Evolutionary conservation across 2,329 filamentous ascomycete species (phyloP), one percentile per base, ranked within the genome.

Genomic region (Cladosporium sp.): DNA sequence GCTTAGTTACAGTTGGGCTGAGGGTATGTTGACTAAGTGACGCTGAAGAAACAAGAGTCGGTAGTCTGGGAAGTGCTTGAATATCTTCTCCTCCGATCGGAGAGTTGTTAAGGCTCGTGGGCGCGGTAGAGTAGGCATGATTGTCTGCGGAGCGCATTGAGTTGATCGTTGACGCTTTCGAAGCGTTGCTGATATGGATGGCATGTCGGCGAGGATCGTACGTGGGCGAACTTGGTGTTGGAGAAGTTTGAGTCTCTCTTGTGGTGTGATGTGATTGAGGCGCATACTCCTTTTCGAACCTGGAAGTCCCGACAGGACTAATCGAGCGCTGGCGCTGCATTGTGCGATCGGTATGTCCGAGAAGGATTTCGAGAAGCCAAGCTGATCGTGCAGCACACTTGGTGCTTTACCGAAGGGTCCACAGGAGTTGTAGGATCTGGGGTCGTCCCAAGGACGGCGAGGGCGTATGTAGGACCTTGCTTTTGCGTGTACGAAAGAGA

Each of bases 271-370:
- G 67, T 46, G 61, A 65, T 14, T 69, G 69, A 18, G 71, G 67
- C 39, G 39, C 39, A 46, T 46, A 74, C 10, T 73, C 70, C 61
- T 57, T 57, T 66, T 76, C 74, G 68, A 76, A 76, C 21, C 70
- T 68, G 16, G 69, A 72, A 30, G 74, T 68, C 60, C 73, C 74
- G 21, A 76, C 59, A 5, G 73, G 73, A 34, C 71, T 74, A 39
- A 76, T 68, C 49, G 61, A 62, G 18, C 69, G 62, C 11, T 66
- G 48, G 63, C 62, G 65, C 46, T 36, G n/a, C 65, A 67, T 68
- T 8, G 18, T 65, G 53, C n/a, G n/a, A 36, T 51, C 26, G 30
- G 46, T 51, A 28, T 34, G 10, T n/a, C 21, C 43, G 39, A 10
- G 43, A 30, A 60, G 58, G 58, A 59, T 36, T 36, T 23, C 8